Percentiles rank a stretch among this genome's conserved stretches.
phyloP scores from a whole-genome alignment of 2,329 filamentous ascomycete genomes.

The Phaeophleospora eucalypticola region DNA sequence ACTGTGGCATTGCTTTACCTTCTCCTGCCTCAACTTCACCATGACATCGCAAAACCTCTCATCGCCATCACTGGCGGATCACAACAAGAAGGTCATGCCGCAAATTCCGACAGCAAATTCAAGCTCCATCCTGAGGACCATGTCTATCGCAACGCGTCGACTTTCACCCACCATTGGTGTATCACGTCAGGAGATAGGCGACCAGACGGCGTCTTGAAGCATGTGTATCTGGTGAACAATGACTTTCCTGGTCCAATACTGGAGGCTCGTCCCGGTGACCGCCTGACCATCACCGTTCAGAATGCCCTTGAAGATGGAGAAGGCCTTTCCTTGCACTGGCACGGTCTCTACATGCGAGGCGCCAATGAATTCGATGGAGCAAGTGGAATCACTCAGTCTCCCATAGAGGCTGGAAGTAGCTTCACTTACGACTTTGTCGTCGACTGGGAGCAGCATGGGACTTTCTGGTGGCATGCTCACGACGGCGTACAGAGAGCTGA shows the following conservation, averaged over 20 bases:
- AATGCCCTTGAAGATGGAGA: constrained; percentile 39
- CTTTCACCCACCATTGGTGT: constrained; percentile 15
- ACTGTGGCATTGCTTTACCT: not conserved
- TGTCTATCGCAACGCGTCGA: constrained; percentile 14
- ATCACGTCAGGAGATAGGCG: constrained; percentile 16
- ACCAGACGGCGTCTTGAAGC: constrained; percentile 49
- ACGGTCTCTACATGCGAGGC: constrained; percentile 35
- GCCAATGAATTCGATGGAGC: constrained; percentile 27
- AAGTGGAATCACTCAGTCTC: constrained; percentile 24
- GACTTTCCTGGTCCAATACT: constrained; percentile 49
- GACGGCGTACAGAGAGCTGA: constrained; percentile 42
- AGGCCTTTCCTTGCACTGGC: constrained; percentile 44
- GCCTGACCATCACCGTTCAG: constrained; percentile 40
- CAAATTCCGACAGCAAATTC: not conserved
- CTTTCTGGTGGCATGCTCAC: constrained; percentile 50
- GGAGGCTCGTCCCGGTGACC: constrained; percentile 47
- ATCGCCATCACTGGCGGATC: not conserved
- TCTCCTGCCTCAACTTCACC: not conserved
- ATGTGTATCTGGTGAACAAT: constrained; percentile 50
- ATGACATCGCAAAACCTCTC: too few species aligned
- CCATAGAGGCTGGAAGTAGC: constrained; percentile 20
- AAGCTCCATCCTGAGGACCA: constrained; percentile 21
- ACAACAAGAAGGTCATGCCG: not conserved
- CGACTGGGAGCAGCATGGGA: constrained; percentile 37
- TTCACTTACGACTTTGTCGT: constrained; percentile 37